phyloP scores from a whole-genome alignment of 2,329 filamentous ascomycete species.

The Fusarium albidum region DNA sequence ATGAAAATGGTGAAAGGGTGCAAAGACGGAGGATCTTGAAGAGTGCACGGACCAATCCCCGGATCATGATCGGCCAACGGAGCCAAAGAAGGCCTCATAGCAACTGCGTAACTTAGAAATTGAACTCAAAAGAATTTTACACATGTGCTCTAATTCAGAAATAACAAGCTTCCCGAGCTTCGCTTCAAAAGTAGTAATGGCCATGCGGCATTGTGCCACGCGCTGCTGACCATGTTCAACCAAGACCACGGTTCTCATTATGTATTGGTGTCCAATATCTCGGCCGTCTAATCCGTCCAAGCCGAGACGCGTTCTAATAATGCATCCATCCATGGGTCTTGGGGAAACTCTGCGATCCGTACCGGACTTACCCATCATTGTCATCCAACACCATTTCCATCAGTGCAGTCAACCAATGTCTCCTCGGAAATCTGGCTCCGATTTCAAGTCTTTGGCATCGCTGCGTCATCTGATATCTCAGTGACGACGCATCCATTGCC shows the following conservation, averaged over 20 bases:
- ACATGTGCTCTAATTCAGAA: no score
- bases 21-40: neutral
- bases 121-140: no score
- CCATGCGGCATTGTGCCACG: neutral
- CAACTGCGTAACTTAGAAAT: no score
- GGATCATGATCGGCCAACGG: no score
- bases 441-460: slow-evolving; percentile 13
- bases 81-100: no score
- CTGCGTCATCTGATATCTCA: slow-evolving; percentile 26
- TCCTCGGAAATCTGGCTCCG: slow-evolving; percentile 20
- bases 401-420: slow-evolving; percentile 1
- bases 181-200: neutral
- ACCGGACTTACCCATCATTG: slow-evolving; percentile 17
- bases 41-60: slow-evolving; percentile 34
- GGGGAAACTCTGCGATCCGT: slow-evolving; percentile 12
- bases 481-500: slow-evolving; percentile 24
- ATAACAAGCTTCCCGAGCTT: neutral
- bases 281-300: slow-evolving; percentile 27
- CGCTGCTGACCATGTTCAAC: slow-evolving; percentile 9
- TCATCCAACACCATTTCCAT: slow-evolving; percentile 21
- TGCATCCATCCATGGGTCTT: slow-evolving; percentile 21
- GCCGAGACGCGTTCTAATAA: slow-evolving; percentile 32
- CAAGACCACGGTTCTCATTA: slow-evolving; percentile 23
- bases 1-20: no score
- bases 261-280: slow-evolving; percentile 15